A percentile compares a stretch with the other conserved stretches of the same genome.
These are phyloP conservation scores for Fusarium solani-melongenae DNA, from an alignment of 2,329 filamentous ascomycete species.

Conservation along the genomic window DNA sequence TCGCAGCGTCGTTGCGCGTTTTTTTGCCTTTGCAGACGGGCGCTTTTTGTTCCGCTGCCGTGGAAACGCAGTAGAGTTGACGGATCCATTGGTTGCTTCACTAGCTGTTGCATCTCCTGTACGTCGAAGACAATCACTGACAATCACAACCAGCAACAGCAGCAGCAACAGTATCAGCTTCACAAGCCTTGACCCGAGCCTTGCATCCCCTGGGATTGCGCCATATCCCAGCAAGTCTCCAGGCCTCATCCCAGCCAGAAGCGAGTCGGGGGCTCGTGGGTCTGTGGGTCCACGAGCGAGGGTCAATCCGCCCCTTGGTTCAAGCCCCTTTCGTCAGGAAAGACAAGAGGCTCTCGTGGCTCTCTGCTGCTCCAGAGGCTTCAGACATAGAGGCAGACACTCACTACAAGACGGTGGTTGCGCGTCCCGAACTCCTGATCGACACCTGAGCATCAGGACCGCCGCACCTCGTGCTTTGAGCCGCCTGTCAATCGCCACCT, in stretches of 20 bases:
- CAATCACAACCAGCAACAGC: conserved; percentile 21
- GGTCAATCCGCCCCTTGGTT: conserved; percentile 27
- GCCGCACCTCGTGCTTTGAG: conserved; percentile 11
- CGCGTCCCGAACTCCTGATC: conserved; percentile 43
- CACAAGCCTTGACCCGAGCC: conserved; percentile 34
- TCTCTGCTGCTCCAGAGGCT: conserved; percentile 11
- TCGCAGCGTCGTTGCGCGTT: neutral
- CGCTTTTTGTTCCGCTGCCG: conserved; percentile 6
- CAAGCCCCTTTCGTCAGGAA: conserved; percentile 34
- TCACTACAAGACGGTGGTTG: conserved; percentile 25
- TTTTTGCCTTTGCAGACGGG: neutral
- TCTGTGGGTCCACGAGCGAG: conserved; percentile 35
- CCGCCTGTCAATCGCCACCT: conserved; percentile 19
- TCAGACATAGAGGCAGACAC: conserved; percentile 7
- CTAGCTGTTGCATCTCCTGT: conserved; percentile 10
- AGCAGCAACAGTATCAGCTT: neutral
- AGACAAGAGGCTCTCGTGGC: conserved; percentile 33
- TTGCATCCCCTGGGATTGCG: conserved; percentile 41
- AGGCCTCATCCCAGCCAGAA: conserved; percentile 33
- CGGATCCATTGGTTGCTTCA: neutral
- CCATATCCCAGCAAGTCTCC: conserved; percentile 37
- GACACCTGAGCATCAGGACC: conserved; percentile 17
- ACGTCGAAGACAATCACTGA: conserved; percentile 24
- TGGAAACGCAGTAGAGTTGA: conserved; percentile 3
- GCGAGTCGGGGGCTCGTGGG: conserved; percentile 22